A percentile compares a stretch with the other conserved stretches of the same genome.
Evolutionary conservation across 108 stramenopile genomes (phyloP).

Genomic region (Nitzschia putrida): DNA sequence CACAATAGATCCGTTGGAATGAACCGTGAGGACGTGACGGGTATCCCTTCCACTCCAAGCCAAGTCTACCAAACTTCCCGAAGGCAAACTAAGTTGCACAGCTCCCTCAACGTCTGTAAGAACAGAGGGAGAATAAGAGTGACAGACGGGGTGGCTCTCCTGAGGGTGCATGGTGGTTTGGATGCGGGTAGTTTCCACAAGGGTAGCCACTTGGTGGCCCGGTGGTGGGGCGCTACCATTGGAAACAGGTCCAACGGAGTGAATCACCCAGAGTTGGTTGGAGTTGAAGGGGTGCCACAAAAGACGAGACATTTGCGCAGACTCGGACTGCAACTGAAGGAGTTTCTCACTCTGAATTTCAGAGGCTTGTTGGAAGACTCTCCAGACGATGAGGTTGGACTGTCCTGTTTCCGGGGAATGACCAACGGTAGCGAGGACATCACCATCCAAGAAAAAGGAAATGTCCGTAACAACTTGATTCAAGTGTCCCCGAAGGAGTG

Average conservation of each 20-base stretch:
- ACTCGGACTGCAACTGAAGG: constrained; percentile 41
- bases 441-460: constrained; percentile 48
- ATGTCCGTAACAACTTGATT: constrained; percentile 42
- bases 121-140: constrained; percentile 20
- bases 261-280: constrained; percentile 66
- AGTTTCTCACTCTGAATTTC: constrained; percentile 61
- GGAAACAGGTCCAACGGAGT: constrained; percentile 25
- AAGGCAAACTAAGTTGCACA: constrained; percentile 36
- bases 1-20: constrained; percentile 60
- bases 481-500: constrained; percentile 68
- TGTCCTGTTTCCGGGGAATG: constrained; percentile 28
- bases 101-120: constrained; percentile 45
- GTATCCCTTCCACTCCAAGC: constrained; percentile 60
- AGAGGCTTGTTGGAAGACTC: constrained; percentile 34
- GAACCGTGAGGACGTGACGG: constrained; percentile 62
- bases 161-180: constrained; percentile 28
- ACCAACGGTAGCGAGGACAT: constrained; percentile 47
- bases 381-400: constrained; percentile 47
- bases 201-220: constrained; percentile 49
- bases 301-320: constrained; percentile 37
- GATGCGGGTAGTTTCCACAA: constrained; percentile 71
- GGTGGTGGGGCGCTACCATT: not conserved
- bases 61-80: constrained; percentile 52
- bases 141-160: constrained; percentile 49
- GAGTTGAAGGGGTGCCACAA: constrained; percentile 87